A percentile compares a stretch with the other conserved stretches of the same genome.
phyloP scores from a whole-genome alignment of 768 basidiomycete species.

The Hydnomerulius pinastri region DNA sequence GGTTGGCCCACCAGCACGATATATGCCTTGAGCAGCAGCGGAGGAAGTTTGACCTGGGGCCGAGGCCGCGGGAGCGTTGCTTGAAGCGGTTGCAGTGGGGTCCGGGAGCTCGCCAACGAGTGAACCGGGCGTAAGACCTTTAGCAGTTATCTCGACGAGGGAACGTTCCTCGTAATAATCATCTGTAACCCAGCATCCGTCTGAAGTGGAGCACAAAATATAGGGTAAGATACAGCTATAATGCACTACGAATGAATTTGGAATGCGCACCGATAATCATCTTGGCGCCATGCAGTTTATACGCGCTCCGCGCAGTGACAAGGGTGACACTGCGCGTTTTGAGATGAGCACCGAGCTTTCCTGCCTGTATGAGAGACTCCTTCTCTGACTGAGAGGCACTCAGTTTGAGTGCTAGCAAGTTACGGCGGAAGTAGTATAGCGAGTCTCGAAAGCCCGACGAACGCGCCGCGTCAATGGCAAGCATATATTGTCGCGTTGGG shows the following conservation, averaged over 20 bases:
- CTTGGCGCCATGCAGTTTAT: constrained; percentile 92
- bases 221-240: not conserved
- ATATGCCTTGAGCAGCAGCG: constrained; percentile 64
- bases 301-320: constrained; percentile 89
- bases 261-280: constrained; percentile 72
- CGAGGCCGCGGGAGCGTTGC: constrained; percentile 41
- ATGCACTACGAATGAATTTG: not conserved
- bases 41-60: constrained; percentile 34
- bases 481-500: constrained; percentile 85
- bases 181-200: constrained; percentile 90
- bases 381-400: constrained; percentile 90
- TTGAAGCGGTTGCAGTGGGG: constrained; percentile 54
- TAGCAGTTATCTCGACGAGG: constrained; percentile 72
- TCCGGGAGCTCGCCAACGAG: constrained; percentile 83
- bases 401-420: constrained; percentile 87
- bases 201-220: constrained; percentile 42
- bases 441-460: constrained; percentile 97
- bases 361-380: constrained; percentile 85
- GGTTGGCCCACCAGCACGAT: constrained; percentile 89
- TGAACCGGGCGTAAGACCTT: constrained; percentile 81
- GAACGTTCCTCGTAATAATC: constrained; percentile 94
- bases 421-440: constrained; percentile 95
- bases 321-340: constrained; percentile 92
- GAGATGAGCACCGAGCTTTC: constrained; percentile 86
- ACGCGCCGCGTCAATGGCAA: constrained; percentile 96